Conservation (phyloP, 1,139 yeast species). For the Sugiyamaella grinbergsii region DNA sequence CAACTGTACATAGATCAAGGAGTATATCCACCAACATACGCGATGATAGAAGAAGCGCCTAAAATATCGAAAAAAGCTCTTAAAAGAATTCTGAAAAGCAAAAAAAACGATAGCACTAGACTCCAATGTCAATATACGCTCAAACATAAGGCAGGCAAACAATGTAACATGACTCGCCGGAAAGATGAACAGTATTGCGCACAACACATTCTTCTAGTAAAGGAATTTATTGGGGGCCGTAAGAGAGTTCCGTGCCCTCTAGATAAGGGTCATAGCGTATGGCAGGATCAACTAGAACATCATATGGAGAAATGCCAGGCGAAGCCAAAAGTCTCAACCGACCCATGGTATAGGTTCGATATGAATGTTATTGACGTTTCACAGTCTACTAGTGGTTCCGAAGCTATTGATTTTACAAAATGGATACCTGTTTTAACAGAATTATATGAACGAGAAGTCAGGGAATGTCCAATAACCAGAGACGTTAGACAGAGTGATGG, state of each 20-base stretch:
- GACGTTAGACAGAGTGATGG: constrained; percentile 35
- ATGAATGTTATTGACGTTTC: constrained; percentile 40
- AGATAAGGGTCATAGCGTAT: constrained; percentile 73
- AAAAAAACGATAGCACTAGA: constrained; percentile 29
- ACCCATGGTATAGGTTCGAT: constrained; percentile 51
- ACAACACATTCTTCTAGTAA: constrained; percentile 50
- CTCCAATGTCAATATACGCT: constrained; percentile 53
- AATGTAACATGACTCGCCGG: constrained; percentile 64
- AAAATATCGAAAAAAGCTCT: constrained; percentile 14
- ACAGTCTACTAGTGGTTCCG: constrained; percentile 17
- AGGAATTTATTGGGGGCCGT: constrained; percentile 33
- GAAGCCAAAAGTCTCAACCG: constrained; percentile 39
- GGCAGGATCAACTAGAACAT: constrained; percentile 56
- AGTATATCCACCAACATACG: background rate
- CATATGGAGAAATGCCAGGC: constrained; percentile 69
- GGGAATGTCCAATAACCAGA: constrained; percentile 24
- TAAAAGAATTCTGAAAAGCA: constrained; percentile 13
- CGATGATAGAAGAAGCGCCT: background rate
- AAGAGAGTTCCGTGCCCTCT: constrained; percentile 73
- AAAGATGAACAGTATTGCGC: constrained; percentile 58
- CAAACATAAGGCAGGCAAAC: constrained; percentile 50
- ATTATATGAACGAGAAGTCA: constrained; percentile 29
- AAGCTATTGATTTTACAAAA: constrained; percentile 31
- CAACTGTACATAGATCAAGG: background rate
- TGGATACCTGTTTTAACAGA: constrained; percentile 44